Percentiles rank a stretch among this genome's conserved stretches.
Evolutionary conservation across 1,284 basidiomycete genomes (phyloP).

Genomic region (Meripilus lineatus): DNA sequence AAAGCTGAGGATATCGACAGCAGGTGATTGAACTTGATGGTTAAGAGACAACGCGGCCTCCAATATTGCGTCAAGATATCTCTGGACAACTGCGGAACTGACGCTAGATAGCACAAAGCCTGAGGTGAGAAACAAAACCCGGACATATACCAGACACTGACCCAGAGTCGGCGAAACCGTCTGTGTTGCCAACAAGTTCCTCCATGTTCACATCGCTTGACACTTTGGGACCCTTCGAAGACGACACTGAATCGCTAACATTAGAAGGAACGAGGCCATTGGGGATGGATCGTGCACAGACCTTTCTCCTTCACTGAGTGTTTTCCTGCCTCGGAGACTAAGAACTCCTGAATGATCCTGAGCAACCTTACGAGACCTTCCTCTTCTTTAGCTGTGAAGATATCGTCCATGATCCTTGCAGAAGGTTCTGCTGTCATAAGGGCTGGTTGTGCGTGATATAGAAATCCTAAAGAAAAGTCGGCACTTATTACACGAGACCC

Average conservation of each 20-base stretch:
- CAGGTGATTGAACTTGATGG: conserved; percentile 71
- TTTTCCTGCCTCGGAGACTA: conserved; percentile 76
- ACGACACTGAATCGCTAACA: conserved; percentile 21
- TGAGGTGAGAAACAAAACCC: conserved; percentile 1
- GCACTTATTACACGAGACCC: not conserved
- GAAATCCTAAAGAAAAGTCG: conserved; percentile 51
- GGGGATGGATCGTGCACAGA: too few relatives aligned
- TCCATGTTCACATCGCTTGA: conserved; percentile 69
- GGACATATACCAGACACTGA: conserved; percentile 46
- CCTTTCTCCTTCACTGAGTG: conserved; percentile 66
- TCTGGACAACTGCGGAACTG: conserved; percentile 89
- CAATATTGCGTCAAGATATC: conserved; percentile 82
- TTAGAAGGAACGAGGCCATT: not conserved
- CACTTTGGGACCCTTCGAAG: not conserved
- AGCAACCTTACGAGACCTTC: conserved; percentile 74
- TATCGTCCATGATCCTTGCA: conserved; percentile 82
- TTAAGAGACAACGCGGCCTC: conserved; percentile 75
- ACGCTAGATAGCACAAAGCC: conserved; percentile 48
- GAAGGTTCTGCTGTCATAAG: conserved; percentile 81
- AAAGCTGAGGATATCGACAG: conserved; percentile 88
- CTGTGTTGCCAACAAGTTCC: conserved; percentile 91
- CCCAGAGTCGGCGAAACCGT: conserved; percentile 94
- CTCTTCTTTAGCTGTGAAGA: conserved; percentile 70
- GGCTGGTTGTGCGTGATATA: conserved; percentile 90
- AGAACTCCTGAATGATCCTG: conserved; percentile 87